Evolutionary conservation across 202 grass and related monocot genomes (phyloP).

Genomic region (Brachypodium distachyon): DNA sequence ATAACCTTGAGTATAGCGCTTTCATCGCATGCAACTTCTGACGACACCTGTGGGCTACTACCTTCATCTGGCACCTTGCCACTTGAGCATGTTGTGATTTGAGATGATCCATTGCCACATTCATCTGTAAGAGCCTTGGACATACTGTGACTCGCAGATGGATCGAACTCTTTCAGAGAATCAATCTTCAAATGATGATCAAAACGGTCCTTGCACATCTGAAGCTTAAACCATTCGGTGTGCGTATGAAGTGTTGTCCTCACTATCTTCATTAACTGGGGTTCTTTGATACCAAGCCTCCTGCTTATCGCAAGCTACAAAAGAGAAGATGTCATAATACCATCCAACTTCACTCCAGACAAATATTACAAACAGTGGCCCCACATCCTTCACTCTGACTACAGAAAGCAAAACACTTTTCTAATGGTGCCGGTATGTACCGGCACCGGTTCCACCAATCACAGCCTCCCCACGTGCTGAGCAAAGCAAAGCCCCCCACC

Average conservation of each 20-base stretch:
- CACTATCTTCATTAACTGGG: conserved; percentile 92
- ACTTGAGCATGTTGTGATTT: conserved; percentile 86
- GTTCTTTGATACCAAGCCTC: conserved; percentile 97
- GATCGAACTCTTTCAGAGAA: conserved; percentile 73
- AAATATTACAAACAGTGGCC: not conserved
- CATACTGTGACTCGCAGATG: conserved; percentile 22
- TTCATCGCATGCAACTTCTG: conserved; percentile 70
- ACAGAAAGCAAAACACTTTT: too few relatives aligned
- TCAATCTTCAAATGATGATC: conserved; percentile 88
- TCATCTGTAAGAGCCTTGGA: conserved; percentile 48
- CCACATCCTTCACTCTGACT: not conserved
- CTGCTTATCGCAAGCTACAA: conserved; percentile 82
- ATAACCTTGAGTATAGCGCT: conserved; percentile 94
- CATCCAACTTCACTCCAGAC: not conserved
- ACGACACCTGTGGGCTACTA: conserved; percentile 60
- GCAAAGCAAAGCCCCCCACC: too few relatives aligned
- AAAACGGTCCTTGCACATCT: conserved; percentile 98
- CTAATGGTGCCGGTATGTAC: too few relatives aligned
- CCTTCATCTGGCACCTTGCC: conserved; percentile 70
- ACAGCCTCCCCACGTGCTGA: too few relatives aligned
- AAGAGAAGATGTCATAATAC: conserved; percentile 12
- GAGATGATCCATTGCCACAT: conserved; percentile 81
- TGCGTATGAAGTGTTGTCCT: conserved; percentile 80
- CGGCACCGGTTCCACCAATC: too few relatives aligned
- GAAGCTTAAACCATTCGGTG: conserved; percentile 96